Conservation (phyloP, 2,329 filamentous ascomycete genomes). For the Sphaerulina musiva region DNA sequence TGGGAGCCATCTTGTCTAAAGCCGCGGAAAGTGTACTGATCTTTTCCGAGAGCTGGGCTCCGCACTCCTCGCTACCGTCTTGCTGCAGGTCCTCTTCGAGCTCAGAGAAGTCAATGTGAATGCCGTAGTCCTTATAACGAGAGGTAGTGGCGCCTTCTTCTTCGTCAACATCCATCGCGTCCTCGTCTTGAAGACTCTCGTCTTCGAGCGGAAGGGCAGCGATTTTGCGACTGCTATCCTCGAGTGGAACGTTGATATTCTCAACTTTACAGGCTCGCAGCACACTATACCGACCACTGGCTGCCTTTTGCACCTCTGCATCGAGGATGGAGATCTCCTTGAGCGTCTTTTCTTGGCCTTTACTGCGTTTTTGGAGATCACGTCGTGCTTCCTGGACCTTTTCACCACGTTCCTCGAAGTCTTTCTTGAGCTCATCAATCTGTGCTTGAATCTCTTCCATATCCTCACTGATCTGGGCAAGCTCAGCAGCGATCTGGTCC, state of each 20-base stretch:
- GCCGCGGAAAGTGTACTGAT: conserved; percentile 68
- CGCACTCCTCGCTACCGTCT: conserved; percentile 64
- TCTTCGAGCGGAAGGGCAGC: conserved; percentile 86
- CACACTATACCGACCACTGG: conserved; percentile 73
- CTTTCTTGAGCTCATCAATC: conserved; percentile 61
- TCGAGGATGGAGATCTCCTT: conserved; percentile 76
- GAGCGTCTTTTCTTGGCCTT: conserved; percentile 68
- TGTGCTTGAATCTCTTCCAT: conserved; percentile 68
- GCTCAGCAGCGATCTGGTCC: conserved; percentile 63
- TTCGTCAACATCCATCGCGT: conserved; percentile 90
- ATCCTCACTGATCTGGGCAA: conserved; percentile 67
- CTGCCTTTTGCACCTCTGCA: conserved; percentile 77
- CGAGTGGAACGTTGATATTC: conserved; percentile 78
- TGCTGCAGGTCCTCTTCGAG: conserved; percentile 77
- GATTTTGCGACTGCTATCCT: conserved; percentile 61
- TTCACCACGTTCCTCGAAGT: conserved; percentile 63
- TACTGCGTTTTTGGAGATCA: conserved; percentile 76
- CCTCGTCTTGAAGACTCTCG: conserved; percentile 61
- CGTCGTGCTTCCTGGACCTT: conserved; percentile 70
- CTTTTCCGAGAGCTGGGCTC: conserved; percentile 69
- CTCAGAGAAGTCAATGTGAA: conserved; percentile 76
- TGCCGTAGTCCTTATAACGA: conserved; percentile 80
- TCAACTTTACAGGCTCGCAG: conserved; percentile 88
- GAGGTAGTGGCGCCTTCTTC: conserved; percentile 45
- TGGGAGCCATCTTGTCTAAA: conserved; percentile 90